Conservation (phyloP, 1,139 yeast genomes). For the Blastobotrys malaysiensis region DNA sequence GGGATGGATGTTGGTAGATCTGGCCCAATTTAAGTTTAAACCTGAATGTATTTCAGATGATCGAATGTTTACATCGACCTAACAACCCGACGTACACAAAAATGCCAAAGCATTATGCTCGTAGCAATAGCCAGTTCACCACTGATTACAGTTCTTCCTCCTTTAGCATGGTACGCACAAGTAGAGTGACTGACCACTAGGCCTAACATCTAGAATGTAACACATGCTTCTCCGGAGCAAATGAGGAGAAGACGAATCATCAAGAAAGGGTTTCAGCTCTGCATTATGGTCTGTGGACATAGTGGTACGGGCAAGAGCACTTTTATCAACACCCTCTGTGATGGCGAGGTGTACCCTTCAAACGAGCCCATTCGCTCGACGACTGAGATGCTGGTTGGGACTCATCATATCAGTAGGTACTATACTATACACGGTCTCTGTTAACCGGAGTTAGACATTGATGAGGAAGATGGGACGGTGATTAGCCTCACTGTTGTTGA, state of each 20-base stretch:
- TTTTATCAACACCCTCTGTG: conserved; percentile 80
- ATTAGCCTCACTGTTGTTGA: conserved; percentile 55
- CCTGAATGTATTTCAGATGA: too few relatives aligned
- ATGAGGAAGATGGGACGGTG: conserved; percentile 54
- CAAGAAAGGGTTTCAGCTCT: conserved; percentile 79
- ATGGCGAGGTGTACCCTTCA: conserved; percentile 43
- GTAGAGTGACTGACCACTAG: background rate
- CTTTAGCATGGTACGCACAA: background rate
- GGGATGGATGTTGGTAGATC: too few relatives aligned
- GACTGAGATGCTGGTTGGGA: conserved; percentile 21
- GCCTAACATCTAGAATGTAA: background rate
- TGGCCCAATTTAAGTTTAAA: too few relatives aligned
- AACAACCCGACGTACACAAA: too few relatives aligned
- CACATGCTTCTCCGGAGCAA: conserved; percentile 22
- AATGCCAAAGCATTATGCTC: background rate
- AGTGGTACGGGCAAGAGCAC: conserved; percentile 81
- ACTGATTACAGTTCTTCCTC: background rate
- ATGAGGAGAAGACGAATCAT: conserved; percentile 67
- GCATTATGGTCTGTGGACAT: conserved; percentile 70
- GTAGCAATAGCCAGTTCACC: background rate
- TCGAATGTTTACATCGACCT: too few relatives aligned
- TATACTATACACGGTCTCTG: background rate
- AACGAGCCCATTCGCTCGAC: conserved; percentile 15
- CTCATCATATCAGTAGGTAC: conserved; percentile 11
- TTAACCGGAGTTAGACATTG: conserved; percentile 20